phyloP scores from a whole-genome alignment of 2,329 filamentous ascomycete genomes.

The Coniochaeta hoffmannii region DNA sequence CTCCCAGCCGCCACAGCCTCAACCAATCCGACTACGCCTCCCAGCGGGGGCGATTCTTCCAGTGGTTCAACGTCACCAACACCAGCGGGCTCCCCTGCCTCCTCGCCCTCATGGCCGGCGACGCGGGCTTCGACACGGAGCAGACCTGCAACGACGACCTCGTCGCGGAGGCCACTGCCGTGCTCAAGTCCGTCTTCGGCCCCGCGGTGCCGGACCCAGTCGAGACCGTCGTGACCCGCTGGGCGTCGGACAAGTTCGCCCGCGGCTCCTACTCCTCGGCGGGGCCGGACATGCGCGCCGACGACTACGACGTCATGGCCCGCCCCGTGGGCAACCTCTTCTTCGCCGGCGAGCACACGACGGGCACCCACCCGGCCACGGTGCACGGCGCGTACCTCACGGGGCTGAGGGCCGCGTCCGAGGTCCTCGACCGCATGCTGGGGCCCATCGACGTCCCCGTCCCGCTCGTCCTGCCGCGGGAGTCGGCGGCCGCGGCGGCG shows the following conservation, averaged over 20 bases:
- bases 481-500: too few relatives aligned
- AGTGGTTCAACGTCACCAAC: constrained; percentile 94
- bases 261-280: constrained; percentile 93
- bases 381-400: constrained; percentile 96
- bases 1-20: constrained; percentile 61
- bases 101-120: constrained; percentile 90
- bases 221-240: constrained; percentile 85
- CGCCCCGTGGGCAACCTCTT: constrained; percentile 76
- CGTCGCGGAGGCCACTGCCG: constrained; percentile 69
- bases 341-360: constrained; percentile 96
- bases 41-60: constrained; percentile 84
- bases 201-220: constrained; percentile 64
- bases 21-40: constrained; percentile 71
- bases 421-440: constrained; percentile 72
- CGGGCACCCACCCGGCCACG: constrained; percentile 89
- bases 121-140: constrained; percentile 87
- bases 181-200: constrained; percentile 71
- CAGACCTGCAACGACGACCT: constrained; percentile 66
- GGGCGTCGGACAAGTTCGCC: constrained; percentile 87
- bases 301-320: constrained; percentile 92
- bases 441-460: constrained; percentile 72
- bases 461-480: constrained; percentile 65
- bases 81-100: constrained; percentile 83
- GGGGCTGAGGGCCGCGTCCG: constrained; percentile 79
- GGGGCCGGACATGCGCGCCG: constrained; percentile 69